Evolutionary conservation across 331 rosid genomes (phyloP).

Genomic region (Spiraea crenata): DNA sequence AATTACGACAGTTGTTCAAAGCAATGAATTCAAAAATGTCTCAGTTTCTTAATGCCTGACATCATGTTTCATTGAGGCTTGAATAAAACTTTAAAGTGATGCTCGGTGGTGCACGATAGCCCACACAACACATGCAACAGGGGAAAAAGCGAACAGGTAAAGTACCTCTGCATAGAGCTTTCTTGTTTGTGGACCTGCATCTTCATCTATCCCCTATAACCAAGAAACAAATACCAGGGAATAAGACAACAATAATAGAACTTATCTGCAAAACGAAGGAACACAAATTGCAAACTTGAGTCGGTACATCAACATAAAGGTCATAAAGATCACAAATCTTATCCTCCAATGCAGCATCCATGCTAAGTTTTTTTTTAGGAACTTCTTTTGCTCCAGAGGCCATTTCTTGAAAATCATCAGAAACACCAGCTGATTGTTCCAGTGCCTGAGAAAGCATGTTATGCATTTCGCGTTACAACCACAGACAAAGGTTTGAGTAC

Average conservation of each 20-base stretch:
- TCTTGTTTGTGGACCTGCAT: slow-evolving; percentile 86
- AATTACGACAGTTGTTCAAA: no score
- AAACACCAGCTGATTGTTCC: slow-evolving; percentile 62
- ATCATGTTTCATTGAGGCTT: slow-evolving; percentile 19
- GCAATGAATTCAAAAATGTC: background rate
- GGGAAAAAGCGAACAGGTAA: slow-evolving; percentile 17
- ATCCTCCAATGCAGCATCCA: slow-evolving; percentile 88
- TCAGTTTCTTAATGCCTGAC: background rate
- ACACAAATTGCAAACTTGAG: slow-evolving; percentile 28
- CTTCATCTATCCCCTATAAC: slow-evolving; percentile 92
- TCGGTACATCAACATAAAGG: slow-evolving; percentile 85
- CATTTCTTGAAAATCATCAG: slow-evolving; percentile 61
- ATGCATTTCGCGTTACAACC: slow-evolving; percentile 29
- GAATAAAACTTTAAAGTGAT: slow-evolving; percentile 10
- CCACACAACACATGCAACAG: background rate
- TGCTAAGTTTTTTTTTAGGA: slow-evolving; percentile 53
- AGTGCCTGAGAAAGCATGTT: slow-evolving; percentile 37
- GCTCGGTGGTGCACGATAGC: slow-evolving; percentile 13
- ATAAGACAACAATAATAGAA: slow-evolving; percentile 24
- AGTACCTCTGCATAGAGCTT: slow-evolving; percentile 90
- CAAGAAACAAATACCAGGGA: slow-evolving; percentile 26
- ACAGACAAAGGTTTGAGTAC: slow-evolving; percentile 7
- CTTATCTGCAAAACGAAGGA: slow-evolving; percentile 9
- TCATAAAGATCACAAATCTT: slow-evolving; percentile 99
- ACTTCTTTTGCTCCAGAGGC: slow-evolving; percentile 63